Evolutionary conservation across 2,329 filamentous ascomycete genomes (phyloP).

Genomic region (Bisporella sp.): DNA sequence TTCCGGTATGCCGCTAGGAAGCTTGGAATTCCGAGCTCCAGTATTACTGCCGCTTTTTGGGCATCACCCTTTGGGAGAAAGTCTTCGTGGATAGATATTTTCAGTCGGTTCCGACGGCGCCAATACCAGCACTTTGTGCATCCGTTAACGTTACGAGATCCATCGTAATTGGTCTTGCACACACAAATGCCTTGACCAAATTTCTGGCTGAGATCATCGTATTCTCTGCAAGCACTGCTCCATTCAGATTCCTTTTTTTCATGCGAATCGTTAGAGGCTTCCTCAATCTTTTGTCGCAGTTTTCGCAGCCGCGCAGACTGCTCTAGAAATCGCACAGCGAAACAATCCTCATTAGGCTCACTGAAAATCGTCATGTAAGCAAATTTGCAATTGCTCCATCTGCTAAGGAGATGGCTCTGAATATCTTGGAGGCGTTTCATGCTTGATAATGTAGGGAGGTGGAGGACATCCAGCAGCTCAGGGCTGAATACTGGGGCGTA

Average conservation of each 20-base stretch:
- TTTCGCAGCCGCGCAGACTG: conserved; percentile 24
- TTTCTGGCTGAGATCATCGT: conserved; percentile 30
- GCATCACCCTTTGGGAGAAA: conserved; percentile 35
- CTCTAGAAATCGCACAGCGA: conserved; percentile 12
- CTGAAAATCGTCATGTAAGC: conserved; percentile 39
- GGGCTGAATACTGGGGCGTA: conserved; percentile 45
- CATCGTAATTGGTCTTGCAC: conserved; percentile 12
- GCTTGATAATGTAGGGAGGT: conserved; percentile 38
- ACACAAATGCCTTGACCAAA: conserved; percentile 29
- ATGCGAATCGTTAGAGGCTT: conserved; percentile 21
- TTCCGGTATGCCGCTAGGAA: conserved; percentile 43
- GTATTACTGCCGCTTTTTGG: conserved; percentile 38
- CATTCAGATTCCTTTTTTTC: conserved; percentile 35
- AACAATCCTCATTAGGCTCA: conserved; percentile 31
- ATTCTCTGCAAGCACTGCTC: conserved; percentile 25
- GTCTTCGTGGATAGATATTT: conserved; percentile 42
- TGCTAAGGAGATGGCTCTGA: conserved; percentile 39
- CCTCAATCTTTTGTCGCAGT: conserved; percentile 25
- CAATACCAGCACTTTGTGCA: conserved; percentile 39
- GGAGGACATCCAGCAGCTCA: conserved; percentile 46
- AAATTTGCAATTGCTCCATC: conserved; percentile 22
- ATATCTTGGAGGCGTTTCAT: conserved; percentile 44
- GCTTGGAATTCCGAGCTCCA: conserved; percentile 42
- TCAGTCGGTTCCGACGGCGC: conserved; percentile 30
- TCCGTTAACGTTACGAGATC: conserved; percentile 23